Evolutionary conservation across 805 yeast genomes (phyloP), one percentile per base, ranked within the genome.

Genomic region (Kodamaea lidongshanica): DNA sequence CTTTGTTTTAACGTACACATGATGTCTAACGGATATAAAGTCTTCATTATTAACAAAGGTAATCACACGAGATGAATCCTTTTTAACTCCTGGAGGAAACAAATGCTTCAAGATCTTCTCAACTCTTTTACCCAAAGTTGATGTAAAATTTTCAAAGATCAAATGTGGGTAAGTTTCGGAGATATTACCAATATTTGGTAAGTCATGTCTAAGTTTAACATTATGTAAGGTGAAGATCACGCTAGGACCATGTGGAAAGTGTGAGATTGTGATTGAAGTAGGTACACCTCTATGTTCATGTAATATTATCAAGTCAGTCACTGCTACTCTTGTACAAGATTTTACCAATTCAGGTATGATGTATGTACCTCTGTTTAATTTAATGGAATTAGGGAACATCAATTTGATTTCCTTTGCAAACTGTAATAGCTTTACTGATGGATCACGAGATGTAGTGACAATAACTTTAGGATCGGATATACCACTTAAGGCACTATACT

Each of bases 251-350:
- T 92, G 95, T 4, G 98, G 99, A 55, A 92, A 83, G 65, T 92
- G 99, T 19, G 92, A 79, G 16, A 92, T 63, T 1, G 97, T 89
- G 37, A 92, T 49, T 1, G 96, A 84, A 0, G 96, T 88, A 30
- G 99, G 99, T 0, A 85, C 89, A 73, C 99, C 99, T 59, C 99
- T 72, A 58, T 92, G 98, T 54, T 92, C 99, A 54, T 92, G 97
- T 13, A 92, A 60, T 3, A 92, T 70, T 14, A 92, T 65, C 43
- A 92, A 60, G 54, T 92, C 99, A 2, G 92, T 79, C 7, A 89
- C 76, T 11, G 82, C 83, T 0, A 89, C 77, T 31, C 79, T 62
- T 36, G 81, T 73, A 57, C 96, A 87, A 1, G 95, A 85, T 27
- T 78, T 74, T 3, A 86, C 94, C 26, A 92, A 61, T 30, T 81